These are phyloP conservation scores for Tylopilus sp. DNA, from an alignment of 1,284 basidiomycete species.

Conservation along the genomic window DNA sequence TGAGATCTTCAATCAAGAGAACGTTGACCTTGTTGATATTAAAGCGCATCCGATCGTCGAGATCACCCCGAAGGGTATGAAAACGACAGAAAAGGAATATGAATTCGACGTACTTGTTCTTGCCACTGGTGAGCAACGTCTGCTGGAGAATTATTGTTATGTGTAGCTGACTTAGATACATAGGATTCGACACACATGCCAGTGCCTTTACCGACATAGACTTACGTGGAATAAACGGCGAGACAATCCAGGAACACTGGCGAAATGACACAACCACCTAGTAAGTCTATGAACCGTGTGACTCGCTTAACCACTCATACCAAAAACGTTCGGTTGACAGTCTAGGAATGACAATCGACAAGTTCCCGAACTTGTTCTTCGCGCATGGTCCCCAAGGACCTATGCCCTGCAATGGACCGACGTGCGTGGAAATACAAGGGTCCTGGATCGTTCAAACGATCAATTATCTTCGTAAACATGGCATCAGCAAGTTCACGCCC, in stretches of 20 bases:
- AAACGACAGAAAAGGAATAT: conserved; percentile 4
- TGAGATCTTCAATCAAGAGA: conserved; percentile 18
- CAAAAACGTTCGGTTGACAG: not conserved
- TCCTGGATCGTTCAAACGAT: conserved; percentile 12
- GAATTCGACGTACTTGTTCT: not conserved
- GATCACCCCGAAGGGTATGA: conserved; percentile 11
- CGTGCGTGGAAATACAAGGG: conserved; percentile 11
- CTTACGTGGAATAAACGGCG: conserved; percentile 4
- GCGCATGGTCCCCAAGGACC: conserved; percentile 18
- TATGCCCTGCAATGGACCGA: conserved; percentile 9
- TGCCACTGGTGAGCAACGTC: conserved; percentile 7
- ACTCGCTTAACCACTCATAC: not conserved
- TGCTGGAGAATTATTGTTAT: not conserved
- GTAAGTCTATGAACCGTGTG: conserved; percentile 7
- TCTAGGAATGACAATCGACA: conserved; percentile 16
- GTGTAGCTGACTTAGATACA: not conserved
- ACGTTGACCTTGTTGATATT: conserved; percentile 18
- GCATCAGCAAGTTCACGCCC: conserved; percentile 19
- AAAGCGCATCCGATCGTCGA: conserved; percentile 11
- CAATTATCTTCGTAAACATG: conserved; percentile 6
- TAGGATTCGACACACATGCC: conserved; percentile 11
- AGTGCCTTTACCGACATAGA: conserved; percentile 12
- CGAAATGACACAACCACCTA: conserved; percentile 15
- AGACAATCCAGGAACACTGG: conserved; percentile 14
- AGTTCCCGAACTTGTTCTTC: conserved; percentile 17